Evolutionary conservation across 306 rosid species (phyloP), one percentile per base, ranked within the genome.

Genomic region (Comarum palustre): DNA sequence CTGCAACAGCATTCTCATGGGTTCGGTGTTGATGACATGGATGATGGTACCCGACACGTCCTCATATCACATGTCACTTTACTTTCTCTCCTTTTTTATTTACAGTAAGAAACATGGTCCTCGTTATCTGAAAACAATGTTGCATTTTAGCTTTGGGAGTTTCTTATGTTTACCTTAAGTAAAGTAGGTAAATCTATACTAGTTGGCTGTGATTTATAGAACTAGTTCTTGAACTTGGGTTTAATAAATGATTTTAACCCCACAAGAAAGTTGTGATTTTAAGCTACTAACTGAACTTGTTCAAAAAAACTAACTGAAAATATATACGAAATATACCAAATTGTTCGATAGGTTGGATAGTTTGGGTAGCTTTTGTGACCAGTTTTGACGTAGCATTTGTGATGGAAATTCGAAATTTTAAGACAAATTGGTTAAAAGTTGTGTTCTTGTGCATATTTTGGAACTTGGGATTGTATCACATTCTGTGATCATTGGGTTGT

Each of bases 381-480:
- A 1, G 15, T 57, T 24, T 24, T 19, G 12, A 10, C 10, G 17
- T 24, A 25, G 34, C 8, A 12, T 57, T 2, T 57, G 36, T 25
- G n/a, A 4, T 57, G 63, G 4, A 2, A 57, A 2, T 1, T 0
- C 7, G 13, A 4, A 27, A 11, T 5, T 57, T 10, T 57, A 8
- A 10, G 11, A 34, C 8, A 2, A 38, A 13, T 16, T 0, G 36
- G 22, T 4, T 20, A 51, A 55, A 8, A 27, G 4, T 27, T 15
- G 20, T 17, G 7, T 48, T 34, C 17, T 6, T 52, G 5, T 66
- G 82, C 86, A 95, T 97, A 89, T 95, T 36, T 74, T 95, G 83
- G 99, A 95, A 80, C 96, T 95, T 57, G 99, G 99, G 58, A 91
- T 95, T 24, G 96, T 95, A 16, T 95, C 99, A 39, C 99, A 95